These are phyloP conservation scores for Candida koratica DNA, from an alignment of 805 yeast species.

Conservation along the genomic window DNA sequence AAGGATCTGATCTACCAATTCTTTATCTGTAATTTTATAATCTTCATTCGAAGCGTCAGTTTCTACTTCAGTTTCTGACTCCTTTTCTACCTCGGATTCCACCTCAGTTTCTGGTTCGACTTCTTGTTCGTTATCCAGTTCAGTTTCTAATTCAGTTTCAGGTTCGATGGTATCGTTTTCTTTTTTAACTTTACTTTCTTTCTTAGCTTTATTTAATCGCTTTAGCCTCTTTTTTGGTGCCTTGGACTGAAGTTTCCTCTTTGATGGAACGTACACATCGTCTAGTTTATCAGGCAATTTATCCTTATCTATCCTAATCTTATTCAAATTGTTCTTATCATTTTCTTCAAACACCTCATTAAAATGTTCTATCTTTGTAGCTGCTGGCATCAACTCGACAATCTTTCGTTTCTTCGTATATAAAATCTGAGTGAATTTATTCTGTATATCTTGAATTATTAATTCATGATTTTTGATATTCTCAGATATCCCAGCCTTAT, in stretches of 20 bases:
- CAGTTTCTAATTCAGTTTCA: no score
- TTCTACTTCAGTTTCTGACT: constrained; percentile 6
- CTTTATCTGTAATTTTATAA: constrained; percentile 4
- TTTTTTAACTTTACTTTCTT: neutral
- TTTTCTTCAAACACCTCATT: constrained; percentile 17
- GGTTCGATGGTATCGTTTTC: constrained; percentile 1
- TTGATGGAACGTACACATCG: constrained; percentile 9
- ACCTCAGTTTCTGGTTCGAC: no score
- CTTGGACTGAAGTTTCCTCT: constrained; percentile 2
- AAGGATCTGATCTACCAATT: constrained; percentile 2
- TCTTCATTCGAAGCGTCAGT: constrained; percentile 3
- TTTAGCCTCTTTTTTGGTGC: neutral
- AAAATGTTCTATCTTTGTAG: constrained; percentile 13
- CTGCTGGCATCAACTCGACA: constrained; percentile 19
- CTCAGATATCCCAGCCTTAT: constrained; percentile 6
- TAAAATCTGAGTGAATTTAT: constrained; percentile 24
- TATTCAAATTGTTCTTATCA: constrained; percentile 17
- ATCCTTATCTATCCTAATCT: constrained; percentile 15
- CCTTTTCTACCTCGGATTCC: constrained; percentile 7
- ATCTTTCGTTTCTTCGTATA: constrained; percentile 30
- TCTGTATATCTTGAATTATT: constrained; percentile 23
- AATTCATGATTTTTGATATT: constrained; percentile 4
- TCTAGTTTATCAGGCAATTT: constrained; percentile 20
- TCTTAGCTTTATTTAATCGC: neutral
- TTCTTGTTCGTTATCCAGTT: no score